Evolutionary conservation across 352 stramenopile species (phyloP).

Genomic region (Phytopythium montanum): DNA sequence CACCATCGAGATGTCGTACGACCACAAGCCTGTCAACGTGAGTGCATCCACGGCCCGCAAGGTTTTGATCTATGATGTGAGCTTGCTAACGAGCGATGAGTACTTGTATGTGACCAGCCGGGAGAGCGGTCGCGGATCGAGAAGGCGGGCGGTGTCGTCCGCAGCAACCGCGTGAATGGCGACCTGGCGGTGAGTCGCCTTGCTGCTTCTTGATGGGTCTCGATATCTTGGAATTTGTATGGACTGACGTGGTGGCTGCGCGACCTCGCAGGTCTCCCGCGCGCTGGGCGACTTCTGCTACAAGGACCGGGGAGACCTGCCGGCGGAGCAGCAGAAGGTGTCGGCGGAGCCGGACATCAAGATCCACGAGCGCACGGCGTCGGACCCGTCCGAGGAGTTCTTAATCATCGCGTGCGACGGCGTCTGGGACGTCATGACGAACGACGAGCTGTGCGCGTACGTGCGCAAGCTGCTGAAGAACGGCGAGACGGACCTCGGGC

Average conservation of each 20-base stretch:
- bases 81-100: not conserved
- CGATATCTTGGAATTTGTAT: no score
- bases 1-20: slow-evolving; percentile 77
- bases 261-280: slow-evolving; percentile 54
- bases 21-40: slow-evolving; percentile 92
- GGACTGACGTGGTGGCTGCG: slow-evolving; percentile 7
- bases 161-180: slow-evolving; percentile 78
- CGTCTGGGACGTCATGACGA: slow-evolving; percentile 93
- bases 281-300: slow-evolving; percentile 80
- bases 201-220: not conserved
- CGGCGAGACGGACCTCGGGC: slow-evolving; percentile 58
- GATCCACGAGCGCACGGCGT: slow-evolving; percentile 63
- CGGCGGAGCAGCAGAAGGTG: slow-evolving; percentile 71
- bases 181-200: slow-evolving; percentile 59
- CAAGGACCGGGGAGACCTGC: slow-evolving; percentile 60
- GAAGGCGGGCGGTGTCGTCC: slow-evolving; percentile 63
- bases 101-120: slow-evolving; percentile 26
- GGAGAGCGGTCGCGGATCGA: slow-evolving; percentile 66
- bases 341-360: slow-evolving; percentile 88
- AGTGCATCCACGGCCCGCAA: slow-evolving; percentile 6
- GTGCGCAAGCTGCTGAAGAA: slow-evolving; percentile 73
- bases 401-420: slow-evolving; percentile 91
- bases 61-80: not conserved
- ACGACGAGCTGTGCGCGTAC: slow-evolving; percentile 86
- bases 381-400: slow-evolving; percentile 87